Evolutionary conservation across 768 basidiomycete species (phyloP).

Genomic region (Suillus alpinus): DNA sequence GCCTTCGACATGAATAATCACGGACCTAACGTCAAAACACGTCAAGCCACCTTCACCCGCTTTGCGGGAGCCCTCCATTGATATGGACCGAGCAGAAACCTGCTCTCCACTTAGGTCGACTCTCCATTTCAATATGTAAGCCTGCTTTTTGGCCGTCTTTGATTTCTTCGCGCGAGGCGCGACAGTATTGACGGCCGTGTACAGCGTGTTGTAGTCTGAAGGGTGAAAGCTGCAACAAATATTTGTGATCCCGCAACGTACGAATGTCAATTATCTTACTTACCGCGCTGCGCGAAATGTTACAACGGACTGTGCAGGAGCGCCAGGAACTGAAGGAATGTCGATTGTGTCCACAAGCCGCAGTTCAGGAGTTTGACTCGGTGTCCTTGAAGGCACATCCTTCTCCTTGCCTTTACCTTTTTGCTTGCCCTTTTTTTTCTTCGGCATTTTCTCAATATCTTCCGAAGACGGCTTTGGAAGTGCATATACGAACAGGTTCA

Average conservation of each 20-base stretch:
- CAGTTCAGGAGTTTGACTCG: slow-evolving; percentile 23
- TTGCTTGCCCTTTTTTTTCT: slow-evolving; percentile 33
- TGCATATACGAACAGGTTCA: slow-evolving; percentile 60
- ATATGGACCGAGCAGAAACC: slow-evolving; percentile 61
- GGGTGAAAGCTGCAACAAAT: slow-evolving; percentile 54
- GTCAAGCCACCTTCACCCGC: slow-evolving; percentile 80
- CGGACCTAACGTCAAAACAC: slow-evolving; percentile 84
- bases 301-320: slow-evolving; percentile 36
- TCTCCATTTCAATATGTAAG: slow-evolving; percentile 74
- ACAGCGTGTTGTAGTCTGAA: slow-evolving; percentile 48
- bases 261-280: slow-evolving; percentile 7
- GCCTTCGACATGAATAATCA: slow-evolving; percentile 6
- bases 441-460: slow-evolving; percentile 16
- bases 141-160: slow-evolving; percentile 55
- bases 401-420: slow-evolving; percentile 40
- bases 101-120: slow-evolving; percentile 54
- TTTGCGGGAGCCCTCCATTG: slow-evolving; percentile 57
- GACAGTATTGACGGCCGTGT: slow-evolving; percentile 69
- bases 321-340: slow-evolving; percentile 49
- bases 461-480: slow-evolving; percentile 36
- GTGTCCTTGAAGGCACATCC: slow-evolving; percentile 32
- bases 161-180: slow-evolving; percentile 54
- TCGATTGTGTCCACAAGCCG: slow-evolving; percentile 50
- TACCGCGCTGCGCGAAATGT: slow-evolving; percentile 68
- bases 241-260: slow-evolving; percentile 9